Evolutionary conservation across 2,329 filamentous ascomycete genomes (phyloP).

Genomic region (Sclerotinia subarctica): DNA sequence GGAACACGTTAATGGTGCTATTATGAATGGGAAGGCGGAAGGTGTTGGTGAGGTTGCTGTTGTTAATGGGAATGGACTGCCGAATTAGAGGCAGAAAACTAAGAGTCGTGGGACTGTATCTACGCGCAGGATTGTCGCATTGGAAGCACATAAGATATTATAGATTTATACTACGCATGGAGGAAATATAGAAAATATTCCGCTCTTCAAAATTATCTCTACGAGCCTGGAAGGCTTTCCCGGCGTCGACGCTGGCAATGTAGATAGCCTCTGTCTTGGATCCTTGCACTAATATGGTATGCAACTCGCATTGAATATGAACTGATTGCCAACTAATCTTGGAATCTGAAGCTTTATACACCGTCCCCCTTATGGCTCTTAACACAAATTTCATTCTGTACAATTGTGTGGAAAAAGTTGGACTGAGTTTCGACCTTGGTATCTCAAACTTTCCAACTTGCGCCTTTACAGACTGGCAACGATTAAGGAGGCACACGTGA

Average conservation of each 20-base stretch:
- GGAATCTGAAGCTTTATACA: no score
- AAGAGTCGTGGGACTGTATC: neutral
- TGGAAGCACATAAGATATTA: neutral
- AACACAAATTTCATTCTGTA: neutral
- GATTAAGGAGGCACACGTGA: no score
- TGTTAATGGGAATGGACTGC: slow-evolving; percentile 25
- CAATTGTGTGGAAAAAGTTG: neutral
- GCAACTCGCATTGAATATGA: no score
- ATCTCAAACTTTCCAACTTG: neutral
- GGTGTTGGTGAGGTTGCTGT: slow-evolving; percentile 23
- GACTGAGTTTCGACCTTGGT: no score
- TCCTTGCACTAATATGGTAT: no score
- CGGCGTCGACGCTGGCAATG: no score
- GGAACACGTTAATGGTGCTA: neutral
- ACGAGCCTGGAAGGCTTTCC: no score
- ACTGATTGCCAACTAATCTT: no score
- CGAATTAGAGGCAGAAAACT: neutral
- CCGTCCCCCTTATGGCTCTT: no score
- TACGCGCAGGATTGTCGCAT: neutral
- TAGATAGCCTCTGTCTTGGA: neutral
- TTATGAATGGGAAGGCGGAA: slow-evolving; percentile 26
- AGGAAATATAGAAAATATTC: neutral
- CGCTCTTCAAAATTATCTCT: neutral
- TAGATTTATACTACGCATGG: neutral
- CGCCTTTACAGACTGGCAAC: neutral